Percentiles rank a stretch among this genome's conserved stretches.
Evolutionary conservation across 805 yeast species (phyloP).

Genomic region (Blastobotrys terrestris): DNA sequence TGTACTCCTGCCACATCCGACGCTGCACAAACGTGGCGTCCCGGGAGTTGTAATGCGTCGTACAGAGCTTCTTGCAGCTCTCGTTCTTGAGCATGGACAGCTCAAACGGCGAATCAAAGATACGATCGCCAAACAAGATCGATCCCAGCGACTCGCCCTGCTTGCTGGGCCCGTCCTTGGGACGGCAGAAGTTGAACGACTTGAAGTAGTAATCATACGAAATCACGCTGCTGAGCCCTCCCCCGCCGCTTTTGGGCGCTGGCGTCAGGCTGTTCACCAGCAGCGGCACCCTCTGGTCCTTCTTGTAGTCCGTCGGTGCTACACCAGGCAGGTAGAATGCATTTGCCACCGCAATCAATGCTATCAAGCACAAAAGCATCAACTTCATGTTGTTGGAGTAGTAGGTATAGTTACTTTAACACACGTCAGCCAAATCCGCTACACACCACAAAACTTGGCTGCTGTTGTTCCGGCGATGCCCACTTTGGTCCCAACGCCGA

Average conservation of each 20-base stretch:
- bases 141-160: constrained; percentile 91
- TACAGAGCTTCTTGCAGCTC: constrained; percentile 65
- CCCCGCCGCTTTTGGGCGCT: constrained; percentile 35
- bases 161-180: constrained; percentile 54
- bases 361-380: constrained; percentile 4
- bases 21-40: constrained; percentile 74
- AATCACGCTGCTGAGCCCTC: constrained; percentile 23
- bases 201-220: constrained; percentile 61
- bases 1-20: constrained; percentile 74
- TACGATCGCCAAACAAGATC: constrained; percentile 90
- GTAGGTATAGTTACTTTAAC: background rate
- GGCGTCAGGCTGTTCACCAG: constrained; percentile 91
- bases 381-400: background rate
- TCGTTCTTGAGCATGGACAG: constrained; percentile 69
- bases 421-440: background rate
- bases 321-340: constrained; percentile 94
- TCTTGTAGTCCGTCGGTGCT: constrained; percentile 82
- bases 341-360: constrained; percentile 19
- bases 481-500: too few relatives aligned
- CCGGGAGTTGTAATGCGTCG: constrained; percentile 46
- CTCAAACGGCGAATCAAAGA: constrained; percentile 85
- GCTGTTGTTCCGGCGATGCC: background rate
- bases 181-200: constrained; percentile 77
- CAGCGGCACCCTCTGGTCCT: constrained; percentile 67
- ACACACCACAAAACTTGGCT: background rate